phyloP scores from a whole-genome alignment of 768 basidiomycete species.

The Rhodotorula toruloides region DNA sequence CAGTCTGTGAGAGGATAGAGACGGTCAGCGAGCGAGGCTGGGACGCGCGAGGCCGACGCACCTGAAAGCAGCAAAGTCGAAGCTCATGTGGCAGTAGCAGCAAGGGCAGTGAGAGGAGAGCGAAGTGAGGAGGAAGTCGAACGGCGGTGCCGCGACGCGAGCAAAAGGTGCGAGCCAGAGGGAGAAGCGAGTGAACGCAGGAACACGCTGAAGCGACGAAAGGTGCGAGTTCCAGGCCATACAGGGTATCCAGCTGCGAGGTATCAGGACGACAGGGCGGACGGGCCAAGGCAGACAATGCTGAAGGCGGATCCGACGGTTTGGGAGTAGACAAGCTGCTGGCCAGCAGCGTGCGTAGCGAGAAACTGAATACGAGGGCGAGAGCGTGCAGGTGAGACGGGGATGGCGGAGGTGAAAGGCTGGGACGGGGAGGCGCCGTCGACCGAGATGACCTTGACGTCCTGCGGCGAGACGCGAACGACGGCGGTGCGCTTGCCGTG shows the following conservation, averaged over 20 bases:
- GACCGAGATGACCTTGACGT: slow-evolving; percentile 26
- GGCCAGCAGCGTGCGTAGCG: not conserved
- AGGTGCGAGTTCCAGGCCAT: not conserved
- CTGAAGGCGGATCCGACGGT: not conserved
- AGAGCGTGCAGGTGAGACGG: not conserved
- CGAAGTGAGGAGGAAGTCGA: not conserved
- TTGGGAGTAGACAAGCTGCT: slow-evolving; percentile 10
- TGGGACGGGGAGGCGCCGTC: not conserved
- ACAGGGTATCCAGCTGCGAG: not conserved
- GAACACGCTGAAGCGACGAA: not conserved
- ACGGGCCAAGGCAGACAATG: not conserved
- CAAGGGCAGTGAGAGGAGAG: not conserved
- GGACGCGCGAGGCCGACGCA: not conserved
- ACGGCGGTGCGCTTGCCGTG: slow-evolving; percentile 22
- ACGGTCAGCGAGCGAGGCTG: not conserved
- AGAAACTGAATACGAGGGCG: slow-evolving; percentile 7
- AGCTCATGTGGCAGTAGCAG: not conserved
- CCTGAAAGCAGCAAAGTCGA: slow-evolving; percentile 9
- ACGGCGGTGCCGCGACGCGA: too few relatives aligned
- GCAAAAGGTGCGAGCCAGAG: too few relatives aligned
- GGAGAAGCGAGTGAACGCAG: not conserved
- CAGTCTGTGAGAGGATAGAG: not conserved
- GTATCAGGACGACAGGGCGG: not conserved
- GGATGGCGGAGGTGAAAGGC: slow-evolving; percentile 3
- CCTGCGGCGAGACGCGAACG: slow-evolving; percentile 14